Percentiles rank a stretch among this genome's conserved stretches.
These are phyloP conservation scores for Saturnispora bothae DNA, from an alignment of 805 yeast genomes.

Conservation along the genomic window DNA sequence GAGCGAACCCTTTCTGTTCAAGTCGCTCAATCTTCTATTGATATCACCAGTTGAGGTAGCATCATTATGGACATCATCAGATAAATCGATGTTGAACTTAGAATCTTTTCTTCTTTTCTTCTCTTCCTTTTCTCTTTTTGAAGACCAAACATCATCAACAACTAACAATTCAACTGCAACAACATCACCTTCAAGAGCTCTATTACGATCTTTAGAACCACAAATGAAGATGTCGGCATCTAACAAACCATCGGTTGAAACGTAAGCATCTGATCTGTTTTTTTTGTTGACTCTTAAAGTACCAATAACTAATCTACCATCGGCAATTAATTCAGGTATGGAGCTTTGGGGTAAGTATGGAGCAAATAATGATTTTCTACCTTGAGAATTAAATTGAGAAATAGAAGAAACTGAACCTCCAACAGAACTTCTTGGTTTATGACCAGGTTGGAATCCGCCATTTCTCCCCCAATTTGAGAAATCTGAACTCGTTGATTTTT, in stretches of 20 bases:
- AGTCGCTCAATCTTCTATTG: conserved; percentile 12
- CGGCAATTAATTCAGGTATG: conserved; percentile 77
- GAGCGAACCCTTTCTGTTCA: conserved; percentile 78
- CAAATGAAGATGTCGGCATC: conserved; percentile 97
- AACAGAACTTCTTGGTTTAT: conserved; percentile 58
- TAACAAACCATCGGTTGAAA: conserved; percentile 88
- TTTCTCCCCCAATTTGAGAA: conserved; percentile 58
- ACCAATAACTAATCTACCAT: conserved; percentile 89
- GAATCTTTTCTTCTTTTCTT: conserved; percentile 67
- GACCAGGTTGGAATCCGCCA: conserved; percentile 57
- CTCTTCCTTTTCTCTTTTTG: conserved; percentile 93
- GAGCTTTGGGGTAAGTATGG: conserved; percentile 93
- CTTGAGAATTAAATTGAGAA: conserved; percentile 27
- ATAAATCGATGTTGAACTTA: conserved; percentile 28
- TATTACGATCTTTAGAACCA: conserved; percentile 95
- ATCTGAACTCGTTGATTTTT: conserved; percentile 32
- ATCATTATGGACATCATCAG: conserved; percentile 70
- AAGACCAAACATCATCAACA: conserved; percentile 96
- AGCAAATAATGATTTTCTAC: conserved; percentile 78
- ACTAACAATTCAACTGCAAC: conserved; percentile 92
- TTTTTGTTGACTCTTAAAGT: conserved; percentile 89
- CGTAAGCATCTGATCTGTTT: conserved; percentile 95
- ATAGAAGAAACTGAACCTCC: conserved; percentile 52
- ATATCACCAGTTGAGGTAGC: conserved; percentile 34
- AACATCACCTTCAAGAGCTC: conserved; percentile 93